Base-by-base conservation (phyloP, 495 filamentous ascomycete species). In the Xylaria curta region DNA sequence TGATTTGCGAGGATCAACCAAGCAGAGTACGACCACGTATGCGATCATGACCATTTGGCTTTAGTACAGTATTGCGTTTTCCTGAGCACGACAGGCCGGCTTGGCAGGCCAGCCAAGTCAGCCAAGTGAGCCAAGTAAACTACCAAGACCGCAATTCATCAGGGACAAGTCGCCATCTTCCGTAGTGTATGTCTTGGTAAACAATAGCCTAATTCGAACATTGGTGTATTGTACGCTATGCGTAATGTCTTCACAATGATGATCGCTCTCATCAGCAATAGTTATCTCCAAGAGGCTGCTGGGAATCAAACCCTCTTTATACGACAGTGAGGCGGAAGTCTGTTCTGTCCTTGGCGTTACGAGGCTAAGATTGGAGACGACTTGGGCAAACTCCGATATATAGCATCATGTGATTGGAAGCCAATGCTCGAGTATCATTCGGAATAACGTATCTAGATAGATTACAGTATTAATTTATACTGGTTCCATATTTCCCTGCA, bases 371-470 rank as follows among this genome's bases (percentile, higher is more conserved):
- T 12, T 64, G 61, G 42, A 17, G 61, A 64, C 24, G 61, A 64
- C 24, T 64, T 64, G 61, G 42, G 31, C 40, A 7, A 7, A 46
- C 15, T 26, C 15, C 26, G 36, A 51, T 7, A 51, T 7, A 51
- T 21, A 28, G 42, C 63, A 67, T 67, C 65, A 67, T 53, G 65
- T 67, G 65, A 67, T 67, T 67, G 47, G 47, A 28, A 67, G 46
- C 47, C n/a, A 9, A 67, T 67, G 65, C 47, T 9, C 33, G 65
- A 56, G 13, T 60, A 15, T 56, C 5, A 10, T 21, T 10, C 31
- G 10, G 38, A 60, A 9, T 40, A 60, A 60, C 31, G 7, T 21
- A 60, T 60, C 31, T 60, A 60, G 31, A 60, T 60, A 21, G 58
- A 60, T 38, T 38, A 60, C 2, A 21, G 19, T 60, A n/a, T 60